Percentiles rank a stretch among this genome's conserved stretches.
phyloP scores from a whole-genome alignment of 73 alveolate species.

The Paramecium caudatum region DNA sequence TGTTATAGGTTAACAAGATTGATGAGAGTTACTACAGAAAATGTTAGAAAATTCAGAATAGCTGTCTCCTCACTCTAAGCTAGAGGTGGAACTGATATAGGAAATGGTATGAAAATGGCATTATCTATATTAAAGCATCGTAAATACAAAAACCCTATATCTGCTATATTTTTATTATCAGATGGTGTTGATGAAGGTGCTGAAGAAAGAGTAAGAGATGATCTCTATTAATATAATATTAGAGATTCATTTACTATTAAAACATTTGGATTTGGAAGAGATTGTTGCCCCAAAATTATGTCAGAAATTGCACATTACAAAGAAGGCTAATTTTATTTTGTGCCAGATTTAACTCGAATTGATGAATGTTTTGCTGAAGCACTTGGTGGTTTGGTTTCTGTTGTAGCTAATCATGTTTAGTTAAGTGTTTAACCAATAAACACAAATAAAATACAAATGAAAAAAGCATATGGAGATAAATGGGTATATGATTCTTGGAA shows the following conservation, averaged over 20 bases:
- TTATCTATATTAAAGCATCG: conserved; percentile 59
- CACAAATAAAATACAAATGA: background rate
- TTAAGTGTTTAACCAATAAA: conserved; percentile 9
- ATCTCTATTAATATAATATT: conserved; percentile 13
- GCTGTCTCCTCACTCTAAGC: conserved; percentile 47
- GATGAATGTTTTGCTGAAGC: conserved; percentile 72
- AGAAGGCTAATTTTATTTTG: conserved; percentile 63
- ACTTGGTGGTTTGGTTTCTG: conserved; percentile 57
- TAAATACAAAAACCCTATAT: conserved; percentile 51
- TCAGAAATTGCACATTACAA: conserved; percentile 56
- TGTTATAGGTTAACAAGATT: conserved; percentile 27
- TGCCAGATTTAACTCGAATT: conserved; percentile 17
- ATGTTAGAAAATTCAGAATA: background rate
- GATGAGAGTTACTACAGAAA: conserved; percentile 40
- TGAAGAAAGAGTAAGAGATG: conserved; percentile 33
- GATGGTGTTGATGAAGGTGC: conserved; percentile 73
- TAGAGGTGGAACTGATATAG: conserved; percentile 69
- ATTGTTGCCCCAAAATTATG: conserved; percentile 56
- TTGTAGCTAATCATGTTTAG: conserved; percentile 55
- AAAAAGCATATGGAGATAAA: conserved; percentile 65
- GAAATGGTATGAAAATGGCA: conserved; percentile 69
- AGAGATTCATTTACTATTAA: conserved; percentile 68
- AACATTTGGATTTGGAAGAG: conserved; percentile 73
- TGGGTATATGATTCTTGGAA: conserved; percentile 64
- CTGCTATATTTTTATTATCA: conserved; percentile 70